A percentile compares a stretch with the other conserved stretches of the same genome.
These are phyloP conservation scores for Hypoxylon sp. DNA, from an alignment of 2,329 filamentous ascomycete species.

Conservation along the genomic window DNA sequence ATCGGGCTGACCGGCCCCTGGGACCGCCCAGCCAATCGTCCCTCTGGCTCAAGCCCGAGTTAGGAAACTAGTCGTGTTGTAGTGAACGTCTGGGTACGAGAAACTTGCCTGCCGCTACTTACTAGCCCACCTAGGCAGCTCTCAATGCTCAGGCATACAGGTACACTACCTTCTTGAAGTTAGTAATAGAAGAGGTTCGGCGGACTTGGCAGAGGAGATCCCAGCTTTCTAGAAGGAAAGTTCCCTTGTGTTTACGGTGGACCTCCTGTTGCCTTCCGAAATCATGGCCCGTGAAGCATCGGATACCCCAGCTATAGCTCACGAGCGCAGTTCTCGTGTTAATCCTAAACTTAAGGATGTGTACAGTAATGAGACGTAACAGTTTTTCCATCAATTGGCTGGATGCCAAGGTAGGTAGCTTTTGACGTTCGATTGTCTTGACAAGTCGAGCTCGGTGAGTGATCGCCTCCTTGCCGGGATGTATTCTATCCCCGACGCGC, in stretches of 20 bases:
- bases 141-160: constrained; percentile 1
- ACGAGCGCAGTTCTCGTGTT: background rate
- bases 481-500: background rate
- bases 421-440: background rate
- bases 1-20: constrained; percentile 23
- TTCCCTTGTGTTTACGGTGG: background rate
- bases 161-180: background rate
- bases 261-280: constrained; percentile 25
- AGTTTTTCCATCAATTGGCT: background rate
- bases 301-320: constrained; percentile 1
- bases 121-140: constrained; percentile 36
- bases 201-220: constrained; percentile 18
- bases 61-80: constrained; percentile 30
- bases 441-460: background rate
- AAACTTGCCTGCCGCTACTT: background rate
- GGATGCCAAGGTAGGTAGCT: background rate
- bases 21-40: constrained; percentile 27
- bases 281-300: background rate
- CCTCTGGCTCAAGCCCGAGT: constrained; percentile 24
- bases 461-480: background rate
- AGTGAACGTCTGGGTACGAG: constrained; percentile 2
- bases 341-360: background rate
- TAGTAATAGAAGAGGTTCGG: constrained; percentile 1
- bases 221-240: constrained; percentile 15
- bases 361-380: background rate